Evolutionary conservation across 2,329 filamentous ascomycete genomes (phyloP), one percentile per base, ranked within the genome.

Genomic region (Alternaria triticina): DNA sequence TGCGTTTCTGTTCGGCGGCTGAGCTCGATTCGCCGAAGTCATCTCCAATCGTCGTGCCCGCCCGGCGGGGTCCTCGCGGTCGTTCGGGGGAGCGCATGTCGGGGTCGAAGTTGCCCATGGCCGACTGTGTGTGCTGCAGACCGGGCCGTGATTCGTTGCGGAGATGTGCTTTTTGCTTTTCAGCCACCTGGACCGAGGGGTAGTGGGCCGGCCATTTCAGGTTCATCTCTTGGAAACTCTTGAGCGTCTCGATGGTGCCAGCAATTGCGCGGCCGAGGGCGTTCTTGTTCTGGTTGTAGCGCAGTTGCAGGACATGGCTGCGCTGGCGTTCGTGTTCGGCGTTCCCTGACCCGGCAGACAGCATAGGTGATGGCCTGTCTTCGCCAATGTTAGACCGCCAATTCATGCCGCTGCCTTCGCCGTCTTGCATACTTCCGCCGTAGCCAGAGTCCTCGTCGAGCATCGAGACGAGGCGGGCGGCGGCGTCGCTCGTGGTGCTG

Each of bases 161-260:
- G 5, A 77, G 61, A 27, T 78, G 78, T 6, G 75, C 70, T 70
- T 78, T 66, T 30, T 77, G 74, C 56, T 87, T 85, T 23, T 77
- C 74, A 5, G 61, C 40, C 12, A 70, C 62, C 76, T 93, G 90
- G 4, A 95, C 90, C 3, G 94, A 93, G 57, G 96, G 96, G 78
- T 99, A 99, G 77, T 96, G 92, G 30, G 94, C 95, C 1, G 96
- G 96, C 96, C 96, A 98, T 75, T 90, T 88, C 13, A 90, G 84
- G 75, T 99, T 99, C 86, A 93, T 96, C 66, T 94, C 87, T 80
- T 97, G 94, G 61, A 99, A 86, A 63, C 88, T 89, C 78, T 91
- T 90, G 68, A 99, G 83, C 3, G 93, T 88, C 64, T 97, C 93
- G 61, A 97, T 88, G 9, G 94, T 95, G 70, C 90, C 89, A 74